These are phyloP conservation scores for Rutstroemia sp. DNA, from an alignment of 2,329 filamentous ascomycete species.

Conservation along the genomic window DNA sequence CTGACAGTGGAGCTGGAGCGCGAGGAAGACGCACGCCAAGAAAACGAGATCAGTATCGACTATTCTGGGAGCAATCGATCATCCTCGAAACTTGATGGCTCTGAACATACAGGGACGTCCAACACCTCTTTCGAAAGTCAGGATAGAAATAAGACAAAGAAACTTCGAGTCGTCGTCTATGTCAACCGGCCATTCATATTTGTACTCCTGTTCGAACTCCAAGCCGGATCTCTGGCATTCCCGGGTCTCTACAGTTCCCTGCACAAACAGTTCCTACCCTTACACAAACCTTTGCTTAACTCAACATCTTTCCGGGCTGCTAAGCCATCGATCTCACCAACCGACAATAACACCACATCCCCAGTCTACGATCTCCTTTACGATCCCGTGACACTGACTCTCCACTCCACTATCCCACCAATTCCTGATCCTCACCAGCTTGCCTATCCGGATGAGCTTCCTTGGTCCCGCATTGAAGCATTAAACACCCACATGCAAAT, in stretches of 20 bases:
- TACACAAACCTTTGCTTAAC: slow-evolving; percentile 47
- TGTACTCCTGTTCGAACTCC: slow-evolving; percentile 61
- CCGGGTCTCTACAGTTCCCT: slow-evolving; percentile 51
- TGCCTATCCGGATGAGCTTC: slow-evolving; percentile 19
- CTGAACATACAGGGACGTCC: slow-evolving; percentile 21
- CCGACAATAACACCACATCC: slow-evolving; percentile 12
- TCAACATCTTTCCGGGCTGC: slow-evolving; percentile 51
- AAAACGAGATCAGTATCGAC: slow-evolving; percentile 40
- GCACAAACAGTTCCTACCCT: slow-evolving; percentile 51
- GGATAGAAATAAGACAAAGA: slow-evolving; percentile 46
- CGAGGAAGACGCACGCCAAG: slow-evolving; percentile 33
- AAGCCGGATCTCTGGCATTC: slow-evolving; percentile 50
- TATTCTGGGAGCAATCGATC: slow-evolving; percentile 26
- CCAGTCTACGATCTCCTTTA: slow-evolving; percentile 57
- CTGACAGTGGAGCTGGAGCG: slow-evolving; percentile 57
- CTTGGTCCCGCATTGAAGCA: slow-evolving; percentile 55
- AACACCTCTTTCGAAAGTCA: slow-evolving; percentile 36
- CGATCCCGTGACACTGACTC: slow-evolving; percentile 47
- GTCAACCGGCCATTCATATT: slow-evolving; percentile 71
- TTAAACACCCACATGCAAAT: slow-evolving; percentile 59
- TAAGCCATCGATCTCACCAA: slow-evolving; percentile 32
- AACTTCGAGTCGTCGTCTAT: slow-evolving; percentile 64
- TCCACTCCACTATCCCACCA: slow-evolving; percentile 59
- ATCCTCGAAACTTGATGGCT: slow-evolving; percentile 12
- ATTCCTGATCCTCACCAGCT: slow-evolving; percentile 44